Evolutionary conservation across 2,329 filamentous ascomycete genomes (phyloP), one percentile per base, ranked within the genome.

Genomic region (Aspergillus quadrilineatus): DNA sequence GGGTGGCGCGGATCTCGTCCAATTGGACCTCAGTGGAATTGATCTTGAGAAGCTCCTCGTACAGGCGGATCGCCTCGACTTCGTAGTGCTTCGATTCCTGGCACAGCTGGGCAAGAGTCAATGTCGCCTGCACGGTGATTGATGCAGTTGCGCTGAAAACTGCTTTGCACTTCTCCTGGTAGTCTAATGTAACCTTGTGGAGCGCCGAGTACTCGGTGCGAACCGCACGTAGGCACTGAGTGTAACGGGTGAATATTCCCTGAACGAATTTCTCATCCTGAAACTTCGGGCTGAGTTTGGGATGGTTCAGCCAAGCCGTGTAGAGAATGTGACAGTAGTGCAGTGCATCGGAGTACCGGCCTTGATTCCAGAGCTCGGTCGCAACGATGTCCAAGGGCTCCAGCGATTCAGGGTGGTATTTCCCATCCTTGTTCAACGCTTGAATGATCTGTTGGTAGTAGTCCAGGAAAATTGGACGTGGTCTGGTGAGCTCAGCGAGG

Each of bases 401-500:
- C 34, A 77, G 65, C 2, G 74, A 73, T 7, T 76, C 74, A 0
- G 66, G 67, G 17, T 72, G 69, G 60, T 68, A 72, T 15, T 68
- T 58, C 0, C 69, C 63, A 39, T 70, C 67, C 59, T 75, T 76
- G 65, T 77, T 77, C 52, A 76, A 41, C 7, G 60, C 62, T n/a
- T 62, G 64, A 17, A 76, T 67, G 46, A 76, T 73, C 32, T 66
- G 69, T 53, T 66, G 68, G 56, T 75, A 75, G 61, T 77, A 77
- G 36, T 74, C 70, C 14, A 76, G 56, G 42, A 67, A 74, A 34
- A 72, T 63, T 0, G 73, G 70, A 4, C 71, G 70, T 9, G 73
- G 72, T 4, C 67, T 65, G 9, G 73, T 72, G 6, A 74, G 60
- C 32, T 73, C 65, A 12, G 72, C 74, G 46, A 77, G 54, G 4